Percentiles rank a stretch among this genome's conserved stretches.
Evolutionary conservation across 1,139 yeast species (phyloP).

Genomic region (Blastobotrys elegans): DNA sequence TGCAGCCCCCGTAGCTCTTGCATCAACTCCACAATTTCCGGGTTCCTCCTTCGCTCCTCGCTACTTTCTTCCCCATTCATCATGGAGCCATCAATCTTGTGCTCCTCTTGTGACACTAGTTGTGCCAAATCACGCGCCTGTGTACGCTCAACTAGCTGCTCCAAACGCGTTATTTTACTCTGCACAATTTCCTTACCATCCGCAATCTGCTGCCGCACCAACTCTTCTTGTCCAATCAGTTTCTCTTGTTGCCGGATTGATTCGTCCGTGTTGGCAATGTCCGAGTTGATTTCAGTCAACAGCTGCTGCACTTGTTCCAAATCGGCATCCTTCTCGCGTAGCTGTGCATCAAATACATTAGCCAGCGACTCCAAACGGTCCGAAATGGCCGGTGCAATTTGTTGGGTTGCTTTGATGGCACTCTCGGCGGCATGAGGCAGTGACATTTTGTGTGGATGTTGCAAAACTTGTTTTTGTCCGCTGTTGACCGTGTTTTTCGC

Average conservation of each 20-base stretch:
- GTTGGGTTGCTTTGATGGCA: conserved; percentile 47
- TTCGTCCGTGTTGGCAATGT: conserved; percentile 34
- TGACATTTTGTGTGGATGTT: conserved; percentile 1
- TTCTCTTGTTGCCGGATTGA: conserved; percentile 32
- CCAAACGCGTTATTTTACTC: conserved; percentile 36
- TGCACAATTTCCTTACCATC: conserved; percentile 21
- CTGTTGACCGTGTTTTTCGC: neutral
- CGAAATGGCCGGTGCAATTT: conserved; percentile 39
- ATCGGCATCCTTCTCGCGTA: conserved; percentile 48
- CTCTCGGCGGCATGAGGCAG: conserved; percentile 40
- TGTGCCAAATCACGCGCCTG: conserved; percentile 51
- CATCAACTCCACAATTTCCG: conserved; percentile 33
- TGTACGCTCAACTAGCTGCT: conserved; percentile 46
- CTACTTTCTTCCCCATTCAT: conserved; percentile 17
- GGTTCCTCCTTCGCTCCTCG: conserved; percentile 18
- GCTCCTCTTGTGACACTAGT: conserved; percentile 45
- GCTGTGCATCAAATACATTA: conserved; percentile 48
- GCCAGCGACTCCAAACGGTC: conserved; percentile 52
- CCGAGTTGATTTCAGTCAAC: conserved; percentile 39
- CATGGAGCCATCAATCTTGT: conserved; percentile 33
- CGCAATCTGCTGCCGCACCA: conserved; percentile 21
- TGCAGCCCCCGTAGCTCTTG: conserved; percentile 45
- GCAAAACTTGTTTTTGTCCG: neutral
- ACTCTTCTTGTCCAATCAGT: conserved; percentile 32
- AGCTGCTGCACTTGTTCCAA: conserved; percentile 42